Evolutionary conservation across 2,329 filamentous ascomycete genomes (phyloP), one percentile per base, ranked within the genome.

Genomic region (Hyphodiscus sp.): DNA sequence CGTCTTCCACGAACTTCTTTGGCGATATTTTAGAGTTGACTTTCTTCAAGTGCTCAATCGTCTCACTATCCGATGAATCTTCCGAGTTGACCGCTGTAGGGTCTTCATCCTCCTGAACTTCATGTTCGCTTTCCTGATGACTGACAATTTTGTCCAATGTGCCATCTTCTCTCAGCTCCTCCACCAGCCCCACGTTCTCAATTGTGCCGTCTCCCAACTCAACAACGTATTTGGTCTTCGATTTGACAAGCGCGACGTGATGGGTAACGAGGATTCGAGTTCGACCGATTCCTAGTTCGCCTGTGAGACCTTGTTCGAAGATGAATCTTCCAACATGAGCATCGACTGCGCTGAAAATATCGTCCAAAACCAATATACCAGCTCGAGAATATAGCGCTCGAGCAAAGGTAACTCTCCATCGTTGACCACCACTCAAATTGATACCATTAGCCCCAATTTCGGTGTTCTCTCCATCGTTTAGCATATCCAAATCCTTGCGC

Each of bases 371-470:
- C 5, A 95, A 73, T 57, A 91, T 84, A 0, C 86, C 84, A 1
- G 87, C 87, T 15, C 88, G 77, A 1, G 87, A 91, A 68, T 94
- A 94, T 18, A 94, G 74, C 0, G 89, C 88, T 46, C 89, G 77
- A 1, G 89, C 89, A 61, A 95, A 82, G 0, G 87, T 89, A 30
- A 94, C 79, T 50, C 89, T 80, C 86, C 89, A 91, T 64, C 88
- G 83, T 69, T 95, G 89, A 0, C 89, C 90, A 58, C 90, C 89
- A 57, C 85, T 90, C 7, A 95, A 74, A 61, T 92, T 91, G 61
- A 94, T 88, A 7, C 89, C 89, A 57, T 92, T 91, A 2, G 87
- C 86, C 11, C 89, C 89, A 50, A 95, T 88, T 63, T 91, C 87
- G 0, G 90, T 95, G 46, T 80, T 71, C 61, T 94, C 88, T 3